Base-by-base conservation (phyloP, 2,329 filamentous ascomycete genomes). In the Sporothrix inflata region DNA sequence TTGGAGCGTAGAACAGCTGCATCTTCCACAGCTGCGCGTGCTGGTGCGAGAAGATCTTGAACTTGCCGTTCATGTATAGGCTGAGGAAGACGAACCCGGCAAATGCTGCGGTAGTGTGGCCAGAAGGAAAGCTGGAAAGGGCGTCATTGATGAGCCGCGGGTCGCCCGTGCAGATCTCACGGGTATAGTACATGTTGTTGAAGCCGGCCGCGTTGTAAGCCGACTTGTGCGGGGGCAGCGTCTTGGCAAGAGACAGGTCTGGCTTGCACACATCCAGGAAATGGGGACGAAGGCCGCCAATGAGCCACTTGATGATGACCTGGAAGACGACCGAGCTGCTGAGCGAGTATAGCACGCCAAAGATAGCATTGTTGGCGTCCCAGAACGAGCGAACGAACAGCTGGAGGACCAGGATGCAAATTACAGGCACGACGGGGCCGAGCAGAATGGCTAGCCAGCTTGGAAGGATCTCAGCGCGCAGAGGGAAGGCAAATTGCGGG, bases 21-120 rank as follows among this genome's bases (percentile, higher is more conserved):
- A 93, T 81, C 81, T 93, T 93, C 91, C 91, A 93, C 85, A 92
- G 89, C 14, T 89, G 84, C 0, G 91, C 88, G 78, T 93, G 91
- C 78, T 91, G 91, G 83, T 92, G 91, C 74, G 87, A 83, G 76
- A 90, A 93, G 71, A 93, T 87, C 84, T 93, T 94, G 75, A 94
- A 85, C 83, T 94, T 94, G 65, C 90, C 91, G 79, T 94, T 94
- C 60, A 94, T 86, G 82, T 93, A 94, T 1, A 94, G 83, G 75
- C 86, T 91, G 2, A 94, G 82, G 78, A 88, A 94, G 27, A 92
- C 85, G 76, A 92, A 91, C 5, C 90, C 91, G 0, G 89, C 90
- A 73, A 93, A 93, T 0, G 90, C 91, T 0, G 91, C 91, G 0
- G 91, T 92, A 5, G 90, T 89, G 80, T 94, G 92, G 0, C 92